phyloP scores from a whole-genome alignment of 179 eudicot genomes.

The Amaranthus tricolor region DNA sequence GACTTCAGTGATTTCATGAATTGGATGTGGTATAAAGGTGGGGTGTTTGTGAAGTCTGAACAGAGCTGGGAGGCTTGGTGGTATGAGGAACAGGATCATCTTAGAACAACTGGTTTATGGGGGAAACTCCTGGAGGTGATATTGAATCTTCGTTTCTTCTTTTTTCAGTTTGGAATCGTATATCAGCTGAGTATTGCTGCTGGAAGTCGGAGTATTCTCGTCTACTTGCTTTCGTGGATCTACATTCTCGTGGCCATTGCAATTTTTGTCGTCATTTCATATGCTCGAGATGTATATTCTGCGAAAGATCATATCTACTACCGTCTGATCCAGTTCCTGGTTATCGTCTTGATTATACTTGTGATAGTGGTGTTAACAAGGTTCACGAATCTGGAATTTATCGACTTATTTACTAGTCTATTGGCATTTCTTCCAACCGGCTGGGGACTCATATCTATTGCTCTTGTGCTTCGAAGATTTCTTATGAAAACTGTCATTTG shows the following conservation, averaged over 20 bases:
- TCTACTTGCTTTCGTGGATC: slow-evolving; percentile 83
- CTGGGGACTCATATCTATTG: slow-evolving; percentile 75
- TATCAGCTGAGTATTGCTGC: slow-evolving; percentile 72
- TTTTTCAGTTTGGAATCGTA: slow-evolving; percentile 90
- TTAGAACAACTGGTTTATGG: slow-evolving; percentile 85
- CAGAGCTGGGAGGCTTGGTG: slow-evolving; percentile 96
- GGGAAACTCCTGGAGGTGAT: slow-evolving; percentile 73
- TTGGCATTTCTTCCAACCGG: slow-evolving; percentile 86
- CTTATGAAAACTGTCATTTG: slow-evolving; percentile 51
- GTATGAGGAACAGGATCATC: slow-evolving; percentile 88
- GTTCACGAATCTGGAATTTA: slow-evolving; percentile 52
- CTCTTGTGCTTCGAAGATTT: slow-evolving; percentile 62
- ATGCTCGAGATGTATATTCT: slow-evolving; percentile 63
- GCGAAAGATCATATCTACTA: slow-evolving; percentile 81
- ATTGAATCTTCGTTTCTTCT: slow-evolving; percentile 77
- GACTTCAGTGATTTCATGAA: slow-evolving; percentile 85
- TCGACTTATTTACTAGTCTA: slow-evolving; percentile 68
- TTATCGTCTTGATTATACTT: slow-evolving; percentile 47
- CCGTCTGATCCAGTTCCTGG: slow-evolving; percentile 75
- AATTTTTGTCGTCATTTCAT: slow-evolving; percentile 41
- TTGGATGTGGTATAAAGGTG: slow-evolving; percentile 84
- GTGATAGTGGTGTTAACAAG: slow-evolving; percentile 54
- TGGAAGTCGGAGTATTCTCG: slow-evolving; percentile 59
- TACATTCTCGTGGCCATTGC: slow-evolving; percentile 59
- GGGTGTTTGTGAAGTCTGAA: slow-evolving; percentile 71